Percentiles rank a stretch among this genome's conserved stretches.
Evolutionary conservation across 306 rosid species (phyloP).

Genomic region (Fragaria iinumae): DNA sequence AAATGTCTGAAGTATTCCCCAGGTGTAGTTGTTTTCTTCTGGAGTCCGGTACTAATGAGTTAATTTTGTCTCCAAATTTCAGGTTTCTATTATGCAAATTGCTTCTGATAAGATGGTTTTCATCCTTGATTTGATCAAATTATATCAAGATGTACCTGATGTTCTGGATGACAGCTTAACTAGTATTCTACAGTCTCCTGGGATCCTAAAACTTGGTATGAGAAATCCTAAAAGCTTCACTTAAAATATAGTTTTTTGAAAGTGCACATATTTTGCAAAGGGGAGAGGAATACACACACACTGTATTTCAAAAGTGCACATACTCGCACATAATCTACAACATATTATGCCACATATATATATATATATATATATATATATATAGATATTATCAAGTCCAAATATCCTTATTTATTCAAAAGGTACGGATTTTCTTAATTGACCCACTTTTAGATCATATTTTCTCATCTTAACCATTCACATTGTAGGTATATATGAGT

Average conservation of each 20-base stretch:
- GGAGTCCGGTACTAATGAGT: not conserved
- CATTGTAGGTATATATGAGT: too few species aligned
- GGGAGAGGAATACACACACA: not conserved
- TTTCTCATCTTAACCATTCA: too few species aligned
- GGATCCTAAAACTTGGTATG: slow-evolving; percentile 91
- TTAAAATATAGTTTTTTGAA: not conserved
- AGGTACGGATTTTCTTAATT: too few species aligned
- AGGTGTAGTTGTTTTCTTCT: not conserved
- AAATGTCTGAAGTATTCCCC: not conserved
- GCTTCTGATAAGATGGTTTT: slow-evolving; percentile 75
- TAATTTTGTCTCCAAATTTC: slow-evolving; percentile 33
- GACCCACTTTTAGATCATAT: too few species aligned
- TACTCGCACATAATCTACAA: not conserved
- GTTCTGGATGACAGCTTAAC: slow-evolving; percentile 58
- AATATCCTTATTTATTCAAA: too few species aligned
- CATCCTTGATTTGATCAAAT: slow-evolving; percentile 77
- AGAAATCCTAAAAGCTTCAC: slow-evolving; percentile 14
- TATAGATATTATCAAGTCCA: too few species aligned
- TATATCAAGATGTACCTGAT: slow-evolving; percentile 62
- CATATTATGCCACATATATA: too few species aligned
- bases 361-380: too few species aligned
- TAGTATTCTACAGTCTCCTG: slow-evolving; percentile 72
- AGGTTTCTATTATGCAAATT: slow-evolving; percentile 98
- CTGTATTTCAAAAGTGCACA: not conserved
- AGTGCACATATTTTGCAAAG: not conserved